Conservation (phyloP, 345 rosid species). For the Eucalyptus sp. region DNA sequence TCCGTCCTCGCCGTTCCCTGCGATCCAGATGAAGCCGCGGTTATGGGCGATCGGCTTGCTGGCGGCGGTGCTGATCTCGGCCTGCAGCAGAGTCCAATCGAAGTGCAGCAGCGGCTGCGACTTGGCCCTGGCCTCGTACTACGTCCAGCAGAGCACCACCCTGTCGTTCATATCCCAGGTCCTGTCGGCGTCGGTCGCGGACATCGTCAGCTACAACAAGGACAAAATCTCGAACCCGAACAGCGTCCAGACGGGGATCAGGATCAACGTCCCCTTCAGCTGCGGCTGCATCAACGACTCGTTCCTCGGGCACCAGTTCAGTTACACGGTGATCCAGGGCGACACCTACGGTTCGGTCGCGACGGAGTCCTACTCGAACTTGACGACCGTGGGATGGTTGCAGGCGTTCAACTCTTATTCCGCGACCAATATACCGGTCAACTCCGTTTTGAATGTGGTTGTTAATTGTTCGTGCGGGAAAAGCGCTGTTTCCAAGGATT, state of each 20-base stretch:
- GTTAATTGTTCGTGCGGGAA: conserved; percentile 79
- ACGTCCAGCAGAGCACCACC: conserved; percentile 11
- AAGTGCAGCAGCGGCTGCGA: conserved; percentile 29
- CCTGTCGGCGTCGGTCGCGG: conserved; percentile 7
- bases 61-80: neutral
- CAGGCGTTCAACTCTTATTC: conserved; percentile 14
- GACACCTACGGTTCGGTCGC: conserved; percentile 33
- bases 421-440: conserved; percentile 16
- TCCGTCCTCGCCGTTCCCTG: neutral
- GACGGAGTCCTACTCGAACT: conserved; percentile 8
- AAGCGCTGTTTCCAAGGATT: conserved; percentile 23
- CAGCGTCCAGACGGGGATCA: conserved; percentile 1
- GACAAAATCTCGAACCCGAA: conserved; percentile 18
- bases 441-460: conserved; percentile 32
- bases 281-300: conserved; percentile 54
- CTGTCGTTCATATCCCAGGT: conserved; percentile 29
- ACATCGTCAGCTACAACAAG: conserved; percentile 23
- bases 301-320: conserved; percentile 43
- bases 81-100: conserved; percentile 16
- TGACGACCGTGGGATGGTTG: conserved; percentile 31
- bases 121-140: conserved; percentile 56
- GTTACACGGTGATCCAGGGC: neutral
- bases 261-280: conserved; percentile 55
- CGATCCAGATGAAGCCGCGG: conserved; percentile 1
- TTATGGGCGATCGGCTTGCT: neutral